Percentiles rank a stretch among this genome's conserved stretches.
These are phyloP conservation scores for Citrus australasica DNA, from an alignment of 345 rosid species.

Conservation along the genomic window DNA sequence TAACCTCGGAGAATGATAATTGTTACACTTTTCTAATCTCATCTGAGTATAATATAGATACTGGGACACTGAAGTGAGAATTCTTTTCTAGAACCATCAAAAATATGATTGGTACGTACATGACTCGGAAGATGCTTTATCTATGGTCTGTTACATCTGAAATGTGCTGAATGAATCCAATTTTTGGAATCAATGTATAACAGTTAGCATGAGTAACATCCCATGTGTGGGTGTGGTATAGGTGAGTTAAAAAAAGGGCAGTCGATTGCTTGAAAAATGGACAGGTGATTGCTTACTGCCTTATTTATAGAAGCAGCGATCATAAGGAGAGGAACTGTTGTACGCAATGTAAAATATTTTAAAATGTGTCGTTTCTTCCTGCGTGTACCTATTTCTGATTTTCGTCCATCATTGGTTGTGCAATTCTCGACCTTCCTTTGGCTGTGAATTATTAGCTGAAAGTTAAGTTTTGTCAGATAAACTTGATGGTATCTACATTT, in stretches of 20 bases:
- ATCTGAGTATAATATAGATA: slow-evolving; percentile 9
- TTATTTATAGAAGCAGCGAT: background rate
- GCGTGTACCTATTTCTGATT: background rate
- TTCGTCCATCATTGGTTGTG: background rate
- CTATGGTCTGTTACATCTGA: background rate
- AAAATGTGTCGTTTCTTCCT: background rate
- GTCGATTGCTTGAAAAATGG: background rate
- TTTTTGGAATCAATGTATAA: background rate
- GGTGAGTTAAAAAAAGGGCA: background rate
- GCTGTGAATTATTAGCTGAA: background rate
- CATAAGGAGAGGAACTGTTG: background rate
- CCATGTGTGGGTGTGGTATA: background rate
- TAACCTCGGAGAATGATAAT: slow-evolving; percentile 34
- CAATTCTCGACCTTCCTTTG: background rate
- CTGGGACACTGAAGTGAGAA: background rate
- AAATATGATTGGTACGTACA: background rate
- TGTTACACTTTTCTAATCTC: slow-evolving; percentile 2
- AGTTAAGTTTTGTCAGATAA: background rate
- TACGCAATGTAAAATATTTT: background rate
- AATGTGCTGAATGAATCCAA: background rate
- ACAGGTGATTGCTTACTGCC: background rate
- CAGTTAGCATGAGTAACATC: background rate
- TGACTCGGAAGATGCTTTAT: background rate
- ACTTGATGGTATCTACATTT: background rate
- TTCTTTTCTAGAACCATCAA: background rate